Base-by-base conservation (phyloP, 2,329 filamentous ascomycete genomes). In the Fonsecaea monophora region DNA sequence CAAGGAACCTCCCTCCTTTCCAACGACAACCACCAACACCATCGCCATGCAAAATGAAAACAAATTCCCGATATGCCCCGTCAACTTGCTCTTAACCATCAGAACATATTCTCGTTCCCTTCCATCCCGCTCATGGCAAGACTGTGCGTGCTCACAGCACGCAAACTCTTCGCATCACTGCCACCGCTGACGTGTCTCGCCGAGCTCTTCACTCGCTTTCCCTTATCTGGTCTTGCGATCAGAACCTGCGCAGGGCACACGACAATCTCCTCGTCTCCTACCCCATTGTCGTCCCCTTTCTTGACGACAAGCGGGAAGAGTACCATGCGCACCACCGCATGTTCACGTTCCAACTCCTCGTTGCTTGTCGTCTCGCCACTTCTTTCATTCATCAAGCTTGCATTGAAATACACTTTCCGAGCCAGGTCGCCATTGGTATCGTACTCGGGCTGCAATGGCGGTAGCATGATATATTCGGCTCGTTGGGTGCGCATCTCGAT, bases 391-490 rank as follows among this genome's bases (percentile, higher is more conserved):
- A 99, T 98, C 75, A 97, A 87, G 37, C 90, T 87, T 1, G 94
- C 91, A 75, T 97, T 97, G 86, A 99, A 99, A 67, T 88, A 86
- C 9, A 98, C 92, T 64, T 94, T 94, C 62, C 92, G 90, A 15
- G 90, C 86, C 8, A 99, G 86, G 75, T 98, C 94, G 73, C 95
- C 95, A 70, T 95, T 92, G 73, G 89, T 90, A 78, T 98, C 94
- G 79, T 97, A 98, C 78, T 97, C 93, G 25, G 95, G 95, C 78
- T 95, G 92, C 64, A 97, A 84, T 4, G 95, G 95, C 34, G 95
- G 94, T 18, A 98, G 88, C 94, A 99, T 99, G 83, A 97, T 95
- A 82, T 97, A 99, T 82, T 98, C 95, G 42, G 95, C 93, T 67
- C 92, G 89, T 78, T 99, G 95, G 15, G 91, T 96, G 77, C 95